Evolutionary conservation across 495 filamentous ascomycete species (phyloP).

Genomic region (Xylaria sp.): DNA sequence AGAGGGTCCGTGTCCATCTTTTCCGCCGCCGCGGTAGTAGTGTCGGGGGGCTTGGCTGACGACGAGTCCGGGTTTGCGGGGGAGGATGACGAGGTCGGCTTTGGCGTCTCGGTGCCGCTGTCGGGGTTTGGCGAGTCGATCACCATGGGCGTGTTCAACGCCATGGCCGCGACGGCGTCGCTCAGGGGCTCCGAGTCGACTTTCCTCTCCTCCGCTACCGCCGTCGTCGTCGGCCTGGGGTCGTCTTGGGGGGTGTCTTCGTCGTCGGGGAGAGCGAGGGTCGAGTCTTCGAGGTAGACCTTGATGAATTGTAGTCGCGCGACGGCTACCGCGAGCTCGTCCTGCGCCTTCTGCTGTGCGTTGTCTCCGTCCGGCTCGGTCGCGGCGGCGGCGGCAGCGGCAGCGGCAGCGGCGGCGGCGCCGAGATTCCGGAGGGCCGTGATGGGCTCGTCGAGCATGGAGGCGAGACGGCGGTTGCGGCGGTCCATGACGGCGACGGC

Average conservation of each 20-base stretch:
- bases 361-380: conserved; percentile 46
- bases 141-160: conserved; percentile 27
- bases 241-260: conserved; percentile 37
- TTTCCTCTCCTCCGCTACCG: too few relatives aligned
- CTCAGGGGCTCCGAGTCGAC: conserved; percentile 31
- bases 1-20: conserved; percentile 28
- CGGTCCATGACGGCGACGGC: conserved; percentile 63
- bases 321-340: conserved; percentile 69
- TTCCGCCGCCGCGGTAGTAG: not conserved
- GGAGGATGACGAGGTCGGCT: conserved; percentile 39
- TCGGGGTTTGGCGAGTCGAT: conserved; percentile 13
- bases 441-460: conserved; percentile 74
- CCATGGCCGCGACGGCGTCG: conserved; percentile 37
- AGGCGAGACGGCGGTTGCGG: conserved; percentile 75
- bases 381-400: too few relatives aligned
- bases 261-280: conserved; percentile 60
- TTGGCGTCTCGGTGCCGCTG: conserved; percentile 1
- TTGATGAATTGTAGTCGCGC: conserved; percentile 81
- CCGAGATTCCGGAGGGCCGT: conserved; percentile 65
- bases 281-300: conserved; percentile 72
- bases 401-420: too few relatives aligned
- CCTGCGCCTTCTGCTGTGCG: conserved; percentile 40
- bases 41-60: not conserved
- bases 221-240: conserved; percentile 6
- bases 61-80: conserved; percentile 32